Base-by-base conservation (phyloP, 805 yeast species). In the Yarrowia sp. region DNA sequence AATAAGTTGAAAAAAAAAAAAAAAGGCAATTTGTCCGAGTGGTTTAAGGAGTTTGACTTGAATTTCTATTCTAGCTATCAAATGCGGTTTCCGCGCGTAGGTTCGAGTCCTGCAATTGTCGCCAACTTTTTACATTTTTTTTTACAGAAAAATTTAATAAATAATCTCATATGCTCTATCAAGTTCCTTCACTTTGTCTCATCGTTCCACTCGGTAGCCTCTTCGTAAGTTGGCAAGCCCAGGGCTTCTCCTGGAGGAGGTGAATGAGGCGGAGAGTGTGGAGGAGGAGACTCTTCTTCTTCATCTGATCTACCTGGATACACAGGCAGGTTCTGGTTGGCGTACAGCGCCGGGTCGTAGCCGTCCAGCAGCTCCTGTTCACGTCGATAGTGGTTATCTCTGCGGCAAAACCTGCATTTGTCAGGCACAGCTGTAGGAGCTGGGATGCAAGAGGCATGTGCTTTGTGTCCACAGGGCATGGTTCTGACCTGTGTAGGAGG, bases 31-130 rank as follows among this genome's bases (percentile, higher is more conserved):
- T 55, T 55, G 61, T 55, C 61, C 61, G 61, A 55, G 61, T 55
- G 61, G 61, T 55, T 55, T 55, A 55, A 55, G 61, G 61, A 55
- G 61, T 55, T 55, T 55, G 61, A 55, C 61, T 55, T 55, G 61
- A 55, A 55, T 55, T 55, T 10, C 47, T 39, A 31, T 55, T 55
- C 61, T 22, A 55, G 61, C 61, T 55, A 55, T 55, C 61, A 55
- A 55, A 55, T 55, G 61, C 61, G 61, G 61, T 55, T 55, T 55
- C 61, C 61, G 61, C 61, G 61, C 61, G 61, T 55, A 55, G 61
- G 61, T 55, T 55, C 61, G 61, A 55, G 61, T 55, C 61, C 61
- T 55, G 61, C 61, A 55, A 55, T 55, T 55, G 61, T 55, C 61
- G 61, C 61, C 47, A 55, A 9, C 14, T 55, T 38, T 55, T 55